Evolutionary conservation across 2,329 filamentous ascomycete species (phyloP).

Genomic region (Chaetomium globosum): DNA sequence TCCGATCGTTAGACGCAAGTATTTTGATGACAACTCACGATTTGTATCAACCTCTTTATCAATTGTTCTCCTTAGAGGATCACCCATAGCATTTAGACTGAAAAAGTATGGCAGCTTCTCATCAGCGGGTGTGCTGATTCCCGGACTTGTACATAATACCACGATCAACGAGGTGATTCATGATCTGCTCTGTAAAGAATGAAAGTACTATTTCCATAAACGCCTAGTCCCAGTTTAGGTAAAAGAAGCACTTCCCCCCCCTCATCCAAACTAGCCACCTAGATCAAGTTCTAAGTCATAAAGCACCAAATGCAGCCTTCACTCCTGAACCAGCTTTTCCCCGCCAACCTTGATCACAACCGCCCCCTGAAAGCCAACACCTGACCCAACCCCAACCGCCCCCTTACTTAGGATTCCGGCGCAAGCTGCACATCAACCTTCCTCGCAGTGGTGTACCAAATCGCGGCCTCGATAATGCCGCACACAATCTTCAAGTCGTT

Average conservation of each 20-base stretch:
- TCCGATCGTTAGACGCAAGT: background rate
- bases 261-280: background rate
- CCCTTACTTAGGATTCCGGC: background rate
- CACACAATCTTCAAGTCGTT: conserved; percentile 69
- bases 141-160: no score
- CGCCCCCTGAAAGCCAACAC: background rate
- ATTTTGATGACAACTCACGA: no score
- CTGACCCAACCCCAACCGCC: background rate
- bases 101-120: no score
- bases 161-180: background rate
- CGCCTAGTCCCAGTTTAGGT: background rate
- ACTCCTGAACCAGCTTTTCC: background rate
- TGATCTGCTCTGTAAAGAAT: background rate
- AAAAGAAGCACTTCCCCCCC: background rate
- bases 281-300: background rate
- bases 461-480: conserved; percentile 71
- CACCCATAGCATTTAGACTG: no score
- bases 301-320: background rate
- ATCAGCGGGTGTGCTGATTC: no score
- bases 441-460: conserved; percentile 64
- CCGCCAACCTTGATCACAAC: background rate
- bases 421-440: conserved; percentile 42
- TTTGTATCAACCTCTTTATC: no score
- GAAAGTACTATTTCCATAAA: background rate
- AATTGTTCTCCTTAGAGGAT: no score